Conservation (phyloP, 1,284 basidiomycete genomes). For the Spongispora temasekensis region DNA sequence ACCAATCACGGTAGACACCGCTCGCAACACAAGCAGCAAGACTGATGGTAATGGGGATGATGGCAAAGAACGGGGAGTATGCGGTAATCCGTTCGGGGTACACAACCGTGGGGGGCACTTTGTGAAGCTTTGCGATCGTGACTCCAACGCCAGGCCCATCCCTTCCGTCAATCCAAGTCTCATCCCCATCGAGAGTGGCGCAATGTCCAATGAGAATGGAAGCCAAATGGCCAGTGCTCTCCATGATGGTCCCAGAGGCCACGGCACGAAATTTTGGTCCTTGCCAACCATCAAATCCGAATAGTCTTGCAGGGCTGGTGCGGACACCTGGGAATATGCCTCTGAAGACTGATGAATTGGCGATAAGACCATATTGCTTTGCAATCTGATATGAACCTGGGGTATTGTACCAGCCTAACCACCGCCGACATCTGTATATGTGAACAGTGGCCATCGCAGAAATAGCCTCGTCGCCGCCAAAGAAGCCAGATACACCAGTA, state of each 20-base stretch:
- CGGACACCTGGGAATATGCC: constrained; percentile 30
- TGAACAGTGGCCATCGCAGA: constrained; percentile 35
- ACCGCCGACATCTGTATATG: constrained; percentile 25
- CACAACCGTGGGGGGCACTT: constrained; percentile 9
- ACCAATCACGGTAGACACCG: constrained; percentile 28
- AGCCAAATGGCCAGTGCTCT: constrained; percentile 18
- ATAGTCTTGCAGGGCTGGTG: constrained; percentile 21
- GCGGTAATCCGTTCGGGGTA: constrained; percentile 7
- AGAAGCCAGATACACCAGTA: constrained; percentile 22
- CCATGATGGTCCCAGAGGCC: constrained; percentile 17
- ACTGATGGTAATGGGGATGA: constrained; percentile 23
- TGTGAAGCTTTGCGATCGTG: constrained; percentile 19
- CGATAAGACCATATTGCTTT: constrained; percentile 29
- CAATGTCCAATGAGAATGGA: constrained; percentile 18
- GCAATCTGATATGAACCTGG: constrained; percentile 34
- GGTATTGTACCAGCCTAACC: constrained; percentile 37
- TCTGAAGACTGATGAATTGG: constrained; percentile 26
- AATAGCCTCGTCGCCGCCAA: constrained; percentile 28
- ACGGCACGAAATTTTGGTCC: constrained; percentile 24
- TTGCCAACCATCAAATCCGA: constrained; percentile 25
- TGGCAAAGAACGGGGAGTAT: constrained; percentile 16
- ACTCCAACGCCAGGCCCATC: constrained; percentile 20
- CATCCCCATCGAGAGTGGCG: background rate
- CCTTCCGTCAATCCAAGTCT: constrained; percentile 13
- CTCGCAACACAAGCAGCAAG: constrained; percentile 20